A percentile compares a stretch with the other conserved stretches of the same genome.
These are phyloP conservation scores for Castanea crenata DNA, from an alignment of 306 rosid genomes.

Conservation along the genomic window DNA sequence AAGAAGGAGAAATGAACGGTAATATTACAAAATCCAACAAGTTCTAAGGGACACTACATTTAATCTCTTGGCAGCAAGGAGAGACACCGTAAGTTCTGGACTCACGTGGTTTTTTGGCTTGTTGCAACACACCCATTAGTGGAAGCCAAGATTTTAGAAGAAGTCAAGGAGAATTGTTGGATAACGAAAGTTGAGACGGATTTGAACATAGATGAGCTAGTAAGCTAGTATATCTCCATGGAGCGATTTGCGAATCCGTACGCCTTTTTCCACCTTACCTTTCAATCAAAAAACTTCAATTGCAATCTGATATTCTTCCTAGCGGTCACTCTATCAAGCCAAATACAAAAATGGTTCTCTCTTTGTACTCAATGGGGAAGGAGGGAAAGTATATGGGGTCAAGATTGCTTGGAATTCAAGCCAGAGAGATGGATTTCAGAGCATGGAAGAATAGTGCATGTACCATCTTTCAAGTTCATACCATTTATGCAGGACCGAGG, in stretches of 20 bases:
- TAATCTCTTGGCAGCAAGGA: neutral
- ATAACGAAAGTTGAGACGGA: too few species aligned
- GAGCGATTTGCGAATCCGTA: conserved; percentile 26
- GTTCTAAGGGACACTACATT: neutral
- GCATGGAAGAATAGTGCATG: too few species aligned
- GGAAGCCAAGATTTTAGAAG: neutral
- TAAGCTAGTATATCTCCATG: conserved; percentile 28
- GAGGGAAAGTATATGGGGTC: too few species aligned
- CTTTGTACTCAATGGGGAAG: neutral
- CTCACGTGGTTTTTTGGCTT: neutral
- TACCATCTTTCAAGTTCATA: too few species aligned
- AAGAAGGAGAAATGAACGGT: neutral
- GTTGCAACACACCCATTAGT: conserved; percentile 11
- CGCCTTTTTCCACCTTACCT: conserved; percentile 33
- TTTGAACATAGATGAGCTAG: conserved; percentile 18
- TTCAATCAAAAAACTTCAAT: conserved; percentile 20
- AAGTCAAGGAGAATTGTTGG: too few species aligned
- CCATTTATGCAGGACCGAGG: too few species aligned
- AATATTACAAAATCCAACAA: too few species aligned
- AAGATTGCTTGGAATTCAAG: too few species aligned
- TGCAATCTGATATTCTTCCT: conserved; percentile 18
- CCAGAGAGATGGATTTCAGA: too few species aligned
- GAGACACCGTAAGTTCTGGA: neutral
- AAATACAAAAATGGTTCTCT: neutral
- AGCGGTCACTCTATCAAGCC: conserved; percentile 28